Evolutionary conservation across 2,329 filamentous ascomycete species (phyloP).

Genomic region (Xenoacremonium recifei): DNA sequence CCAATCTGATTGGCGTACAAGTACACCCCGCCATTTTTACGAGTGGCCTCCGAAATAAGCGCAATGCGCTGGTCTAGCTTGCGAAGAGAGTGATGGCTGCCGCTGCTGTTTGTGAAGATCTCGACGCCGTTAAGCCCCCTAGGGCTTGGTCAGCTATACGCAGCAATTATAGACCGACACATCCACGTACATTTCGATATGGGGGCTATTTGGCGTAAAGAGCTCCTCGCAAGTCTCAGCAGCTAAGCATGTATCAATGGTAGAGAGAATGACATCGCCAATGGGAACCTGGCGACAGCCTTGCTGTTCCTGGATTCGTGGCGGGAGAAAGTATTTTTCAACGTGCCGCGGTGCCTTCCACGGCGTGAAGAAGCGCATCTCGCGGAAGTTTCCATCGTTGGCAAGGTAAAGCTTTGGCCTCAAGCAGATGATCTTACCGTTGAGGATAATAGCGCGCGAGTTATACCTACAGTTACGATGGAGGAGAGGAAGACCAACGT

Average conservation of each 20-base stretch:
- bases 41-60: slow-evolving; percentile 65
- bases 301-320: slow-evolving; percentile 54
- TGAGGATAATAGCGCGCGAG: slow-evolving; percentile 29
- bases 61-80: slow-evolving; percentile 65
- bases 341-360: slow-evolving; percentile 35
- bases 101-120: slow-evolving; percentile 63
- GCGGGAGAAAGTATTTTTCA: slow-evolving; percentile 45
- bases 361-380: slow-evolving; percentile 39
- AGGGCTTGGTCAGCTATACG: no score
- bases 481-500: neutral
- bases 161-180: no score
- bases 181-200: slow-evolving; percentile 9
- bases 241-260: slow-evolving; percentile 37
- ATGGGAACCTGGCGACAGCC: slow-evolving; percentile 35
- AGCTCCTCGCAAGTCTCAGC: slow-evolving; percentile 41
- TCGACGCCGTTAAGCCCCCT: slow-evolving; percentile 66
- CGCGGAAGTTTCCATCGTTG: slow-evolving; percentile 58
- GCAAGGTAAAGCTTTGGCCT: slow-evolving; percentile 65
- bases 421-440: slow-evolving; percentile 69
- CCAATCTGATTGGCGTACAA: slow-evolving; percentile 38
- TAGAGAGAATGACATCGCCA: slow-evolving; percentile 40
- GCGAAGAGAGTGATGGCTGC: slow-evolving; percentile 50
- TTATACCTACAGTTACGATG: slow-evolving; percentile 28
- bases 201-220: slow-evolving; percentile 18
- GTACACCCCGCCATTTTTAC: slow-evolving; percentile 60